Evolutionary conservation across 441 rosid genomes (phyloP), one percentile per base, ranked within the genome.

Genomic region (Iberis amara): DNA sequence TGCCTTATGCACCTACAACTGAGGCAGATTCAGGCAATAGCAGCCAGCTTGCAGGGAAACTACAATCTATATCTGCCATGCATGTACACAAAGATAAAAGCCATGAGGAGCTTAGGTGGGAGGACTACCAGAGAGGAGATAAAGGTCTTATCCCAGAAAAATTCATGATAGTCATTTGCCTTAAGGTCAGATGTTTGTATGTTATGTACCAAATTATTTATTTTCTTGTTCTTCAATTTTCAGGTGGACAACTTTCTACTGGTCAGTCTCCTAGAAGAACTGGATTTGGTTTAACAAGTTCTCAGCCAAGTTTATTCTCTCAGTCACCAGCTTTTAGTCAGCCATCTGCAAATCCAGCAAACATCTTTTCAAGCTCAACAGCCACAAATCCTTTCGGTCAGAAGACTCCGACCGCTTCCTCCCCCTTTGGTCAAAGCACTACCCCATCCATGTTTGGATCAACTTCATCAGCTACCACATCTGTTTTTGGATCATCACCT

Each of bases 31-130:
- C 68, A 24, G 75, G 69, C 31, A 60, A 51, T 69, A 73, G 76
- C 46, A 51, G 71, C 10, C 86, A 79, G 74, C 65, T 84, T 35
- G 57, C 80, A 69, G 95, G 79, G 36, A 92, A 81, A 77, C 65
- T 92, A 48, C 79, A 69, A 64, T 94, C 97, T 14, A 81, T 89
- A 69, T 81, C 95, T 12, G 95, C 97, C 42, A 86, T 86, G 97
- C 59, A 86, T 54, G 77, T 47, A 41, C 71, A 89, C 68, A 81
- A 76, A 64, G 85, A 81, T 36, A 86, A 86, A 76, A 77, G 80
- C 72, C 96, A 85, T 24, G 97, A 94, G 68, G 99, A 86, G 76
- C 80, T 94, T 45, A 71, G 95, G 60, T 86, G 97, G 99, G 99
- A 86, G 65, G 99, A 94, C 58, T 86, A 81, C 62, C 96, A 89